phyloP scores from a whole-genome alignment of 345 rosid species.

The Syzygium grande region DNA sequence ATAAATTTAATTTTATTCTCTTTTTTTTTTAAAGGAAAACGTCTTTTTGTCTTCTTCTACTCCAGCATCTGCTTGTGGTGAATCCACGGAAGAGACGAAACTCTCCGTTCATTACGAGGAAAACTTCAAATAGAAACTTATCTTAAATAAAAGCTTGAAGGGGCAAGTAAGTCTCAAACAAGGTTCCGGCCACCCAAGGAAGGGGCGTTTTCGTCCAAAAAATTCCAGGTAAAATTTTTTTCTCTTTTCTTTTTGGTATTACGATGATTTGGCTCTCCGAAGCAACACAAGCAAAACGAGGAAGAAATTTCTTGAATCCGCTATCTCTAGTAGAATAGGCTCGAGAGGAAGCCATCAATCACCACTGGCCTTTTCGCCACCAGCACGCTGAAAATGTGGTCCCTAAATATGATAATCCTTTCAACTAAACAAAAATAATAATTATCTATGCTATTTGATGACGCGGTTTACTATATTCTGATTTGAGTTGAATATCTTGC shows the following conservation, averaged over 20 bases:
- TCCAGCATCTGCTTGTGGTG: too few relatives aligned
- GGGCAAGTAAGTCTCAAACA: too few relatives aligned
- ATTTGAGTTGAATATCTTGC: not conserved
- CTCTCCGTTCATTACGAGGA: too few relatives aligned
- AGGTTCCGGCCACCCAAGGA: too few relatives aligned
- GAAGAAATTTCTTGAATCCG: too few relatives aligned
- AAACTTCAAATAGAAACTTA: too few relatives aligned
- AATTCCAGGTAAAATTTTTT: not conserved
- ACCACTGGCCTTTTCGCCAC: not conserved
- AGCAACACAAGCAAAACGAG: not conserved
- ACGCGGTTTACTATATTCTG: accelerated
- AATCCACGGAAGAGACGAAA: too few relatives aligned
- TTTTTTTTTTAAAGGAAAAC: too few relatives aligned
- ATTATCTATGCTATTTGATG: not conserved
- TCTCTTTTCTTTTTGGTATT: not conserved
- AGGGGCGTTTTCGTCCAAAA: not conserved
- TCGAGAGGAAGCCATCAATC: not conserved
- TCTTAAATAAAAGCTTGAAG: too few relatives aligned
- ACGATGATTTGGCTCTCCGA: not conserved
- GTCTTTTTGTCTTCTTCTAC: too few relatives aligned
- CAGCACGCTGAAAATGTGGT: not conserved
- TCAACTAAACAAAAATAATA: not conserved
- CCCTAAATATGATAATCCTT: not conserved
- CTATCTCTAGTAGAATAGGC: too few relatives aligned
- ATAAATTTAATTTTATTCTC: too few relatives aligned